Conservation (phyloP, 768 basidiomycete genomes). For the Lyophyllum decastes region DNA sequence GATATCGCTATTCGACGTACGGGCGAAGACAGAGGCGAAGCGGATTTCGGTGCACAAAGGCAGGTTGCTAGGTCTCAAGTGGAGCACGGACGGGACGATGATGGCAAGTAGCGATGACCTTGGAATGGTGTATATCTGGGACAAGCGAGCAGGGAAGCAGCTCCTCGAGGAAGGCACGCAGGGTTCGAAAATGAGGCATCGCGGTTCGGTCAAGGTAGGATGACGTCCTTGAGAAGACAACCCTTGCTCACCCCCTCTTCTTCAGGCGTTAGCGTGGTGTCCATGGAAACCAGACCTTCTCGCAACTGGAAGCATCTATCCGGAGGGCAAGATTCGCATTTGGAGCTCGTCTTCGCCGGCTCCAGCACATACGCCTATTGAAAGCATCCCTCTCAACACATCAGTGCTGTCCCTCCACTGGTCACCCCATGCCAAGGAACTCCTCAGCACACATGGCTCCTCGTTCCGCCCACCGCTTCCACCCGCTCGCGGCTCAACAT, state of each 20-base stretch:
- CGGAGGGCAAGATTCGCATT: constrained; percentile 70
- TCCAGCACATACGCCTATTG: constrained; percentile 38
- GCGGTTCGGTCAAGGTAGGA: constrained; percentile 58
- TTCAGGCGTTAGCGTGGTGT: constrained; percentile 81
- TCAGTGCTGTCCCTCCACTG: constrained; percentile 68
- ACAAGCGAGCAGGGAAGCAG: constrained; percentile 46
- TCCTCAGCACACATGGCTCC: constrained; percentile 86
- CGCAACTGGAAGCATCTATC: constrained; percentile 76
- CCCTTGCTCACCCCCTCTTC: constrained; percentile 3
- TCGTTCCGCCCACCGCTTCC: constrained; percentile 53
- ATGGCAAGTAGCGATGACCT: constrained; percentile 86
- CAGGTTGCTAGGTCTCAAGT: constrained; percentile 76
- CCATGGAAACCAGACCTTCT: constrained; percentile 80
- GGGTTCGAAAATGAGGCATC: constrained; percentile 71
- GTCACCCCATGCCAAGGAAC: constrained; percentile 84
- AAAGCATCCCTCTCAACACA: constrained; percentile 79
- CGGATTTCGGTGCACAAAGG: constrained; percentile 55
- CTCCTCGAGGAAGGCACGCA: constrained; percentile 38
- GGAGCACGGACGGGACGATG: constrained; percentile 72
- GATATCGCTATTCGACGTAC: constrained; percentile 67
- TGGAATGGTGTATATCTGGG: constrained; percentile 88
- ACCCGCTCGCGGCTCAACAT: constrained; percentile 17
- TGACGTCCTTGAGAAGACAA: not conserved
- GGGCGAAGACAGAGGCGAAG: constrained; percentile 35
- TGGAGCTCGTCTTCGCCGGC: constrained; percentile 56